Evolutionary conservation across 2,329 filamentous ascomycete species (phyloP).

Genomic region (Phialocephala subalpina): DNA sequence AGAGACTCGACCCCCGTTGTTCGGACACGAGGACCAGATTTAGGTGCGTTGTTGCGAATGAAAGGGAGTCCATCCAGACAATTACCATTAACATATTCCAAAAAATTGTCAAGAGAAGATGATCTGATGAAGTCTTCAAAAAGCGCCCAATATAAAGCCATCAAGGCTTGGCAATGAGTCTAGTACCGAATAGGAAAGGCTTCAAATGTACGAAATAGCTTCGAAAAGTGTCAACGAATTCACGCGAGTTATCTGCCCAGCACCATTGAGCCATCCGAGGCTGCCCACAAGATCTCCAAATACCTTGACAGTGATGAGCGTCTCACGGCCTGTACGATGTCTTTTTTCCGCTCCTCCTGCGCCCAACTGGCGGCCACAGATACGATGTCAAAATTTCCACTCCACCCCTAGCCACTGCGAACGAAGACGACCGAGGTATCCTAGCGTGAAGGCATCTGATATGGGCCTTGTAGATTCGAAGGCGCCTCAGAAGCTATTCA

Average conservation of each 20-base stretch:
- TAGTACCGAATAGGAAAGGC: background rate
- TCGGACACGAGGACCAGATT: too few relatives aligned
- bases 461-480: conserved; percentile 41
- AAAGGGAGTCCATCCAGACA: too few relatives aligned
- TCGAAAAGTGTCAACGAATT: conserved; percentile 23
- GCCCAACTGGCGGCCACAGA: conserved; percentile 47
- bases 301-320: conserved; percentile 51
- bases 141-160: background rate
- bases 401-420: conserved; percentile 48
- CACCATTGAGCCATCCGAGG: conserved; percentile 37
- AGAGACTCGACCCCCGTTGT: too few relatives aligned
- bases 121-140: background rate
- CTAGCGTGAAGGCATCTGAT: conserved; percentile 48
- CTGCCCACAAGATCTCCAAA: conserved; percentile 28
- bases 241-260: conserved; percentile 16
- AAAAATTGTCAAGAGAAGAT: background rate
- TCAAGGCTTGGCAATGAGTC: background rate
- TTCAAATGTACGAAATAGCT: conserved; percentile 18
- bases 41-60: too few relatives aligned
- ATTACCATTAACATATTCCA: too few relatives aligned
- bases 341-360: conserved; percentile 57
- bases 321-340: conserved; percentile 56
- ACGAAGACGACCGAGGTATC: conserved; percentile 49
- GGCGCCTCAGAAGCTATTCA: conserved; percentile 55
- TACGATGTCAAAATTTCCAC: conserved; percentile 58